A percentile compares a stretch with the other conserved stretches of the same genome.
Evolutionary conservation across 2,329 filamentous ascomycete species (phyloP).

Genomic region (Neurospora sp.): DNA sequence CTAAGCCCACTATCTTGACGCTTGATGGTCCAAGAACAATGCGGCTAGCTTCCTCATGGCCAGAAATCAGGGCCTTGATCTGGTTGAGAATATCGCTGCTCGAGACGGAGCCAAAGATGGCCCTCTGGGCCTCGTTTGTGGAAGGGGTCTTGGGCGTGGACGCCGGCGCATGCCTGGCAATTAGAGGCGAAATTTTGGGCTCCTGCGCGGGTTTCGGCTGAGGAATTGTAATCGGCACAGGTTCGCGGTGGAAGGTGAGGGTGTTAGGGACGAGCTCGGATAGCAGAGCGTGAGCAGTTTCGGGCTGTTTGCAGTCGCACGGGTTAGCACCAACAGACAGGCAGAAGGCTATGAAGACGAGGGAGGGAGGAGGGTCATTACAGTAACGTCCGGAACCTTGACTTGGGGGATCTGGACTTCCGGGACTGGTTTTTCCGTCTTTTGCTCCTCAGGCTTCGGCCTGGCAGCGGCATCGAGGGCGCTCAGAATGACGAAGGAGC

Average conservation of each 20-base stretch:
- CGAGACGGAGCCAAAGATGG: constrained; percentile 36
- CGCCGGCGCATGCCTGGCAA: constrained; percentile 9
- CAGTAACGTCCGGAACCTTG: background rate
- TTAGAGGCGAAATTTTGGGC: constrained; percentile 14
- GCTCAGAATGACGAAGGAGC: constrained; percentile 13
- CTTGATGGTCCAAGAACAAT: constrained; percentile 26
- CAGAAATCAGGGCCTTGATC: constrained; percentile 26
- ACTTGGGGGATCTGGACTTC: background rate
- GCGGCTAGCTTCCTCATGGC: constrained; percentile 23
- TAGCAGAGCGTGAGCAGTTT: constrained; percentile 26
- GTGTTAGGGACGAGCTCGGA: constrained; percentile 24
- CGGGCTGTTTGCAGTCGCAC: constrained; percentile 20
- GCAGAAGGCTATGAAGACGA: background rate
- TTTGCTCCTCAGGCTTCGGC: background rate
- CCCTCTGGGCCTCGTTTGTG: constrained; percentile 3
- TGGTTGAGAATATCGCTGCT: constrained; percentile 24
- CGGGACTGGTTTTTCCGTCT: background rate
- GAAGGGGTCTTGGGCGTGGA: constrained; percentile 3
- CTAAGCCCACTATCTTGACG: constrained; percentile 25
- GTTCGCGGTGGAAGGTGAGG: constrained; percentile 29
- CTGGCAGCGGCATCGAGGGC: constrained; percentile 2
- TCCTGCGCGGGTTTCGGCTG: constrained; percentile 11
- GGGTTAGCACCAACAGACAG: background rate
- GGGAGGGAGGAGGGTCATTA: background rate
- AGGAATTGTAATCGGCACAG: constrained; percentile 18